phyloP scores from a whole-genome alignment of 305 asterid species.

The Fraxinus floribunda region DNA sequence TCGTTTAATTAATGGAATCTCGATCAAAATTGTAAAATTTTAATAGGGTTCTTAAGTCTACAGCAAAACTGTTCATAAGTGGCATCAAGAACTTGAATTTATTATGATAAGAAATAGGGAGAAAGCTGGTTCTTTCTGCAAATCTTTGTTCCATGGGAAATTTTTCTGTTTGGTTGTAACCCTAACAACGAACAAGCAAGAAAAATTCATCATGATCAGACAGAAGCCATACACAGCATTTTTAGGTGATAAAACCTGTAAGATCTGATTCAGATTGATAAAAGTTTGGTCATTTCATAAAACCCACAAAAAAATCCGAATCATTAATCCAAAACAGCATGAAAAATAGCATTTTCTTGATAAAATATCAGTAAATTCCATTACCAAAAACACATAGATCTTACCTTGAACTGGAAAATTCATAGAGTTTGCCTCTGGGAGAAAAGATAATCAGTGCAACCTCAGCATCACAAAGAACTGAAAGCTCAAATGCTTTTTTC shows the following conservation, averaged over 20 bases:
- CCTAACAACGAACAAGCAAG: neutral
- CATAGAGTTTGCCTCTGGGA: constrained; percentile 81
- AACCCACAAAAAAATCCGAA: constrained; percentile 6
- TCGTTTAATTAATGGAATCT: neutral
- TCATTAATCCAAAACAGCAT: neutral
- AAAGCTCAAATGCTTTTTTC: constrained; percentile 78
- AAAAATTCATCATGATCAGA: neutral
- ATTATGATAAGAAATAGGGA: neutral
- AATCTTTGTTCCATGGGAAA: neutral
- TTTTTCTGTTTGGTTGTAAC: neutral
- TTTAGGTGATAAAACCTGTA: neutral
- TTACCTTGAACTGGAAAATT: constrained; percentile 80
- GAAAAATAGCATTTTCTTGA: neutral
- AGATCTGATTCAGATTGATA: constrained; percentile 26
- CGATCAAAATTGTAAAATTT: neutral
- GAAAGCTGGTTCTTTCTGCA: neutral
- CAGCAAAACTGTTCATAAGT: neutral
- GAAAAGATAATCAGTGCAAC: constrained; percentile 74
- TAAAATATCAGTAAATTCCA: neutral
- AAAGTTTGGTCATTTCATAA: constrained; percentile 1
- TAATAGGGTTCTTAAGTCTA: neutral
- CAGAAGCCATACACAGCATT: neutral
- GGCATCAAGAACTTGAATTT: neutral
- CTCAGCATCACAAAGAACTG: constrained; percentile 79
- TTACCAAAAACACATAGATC: neutral